These are phyloP conservation scores for Aspergillus fumigatus DNA, from an alignment of 2,329 filamentous ascomycete species.

Conservation along the genomic window DNA sequence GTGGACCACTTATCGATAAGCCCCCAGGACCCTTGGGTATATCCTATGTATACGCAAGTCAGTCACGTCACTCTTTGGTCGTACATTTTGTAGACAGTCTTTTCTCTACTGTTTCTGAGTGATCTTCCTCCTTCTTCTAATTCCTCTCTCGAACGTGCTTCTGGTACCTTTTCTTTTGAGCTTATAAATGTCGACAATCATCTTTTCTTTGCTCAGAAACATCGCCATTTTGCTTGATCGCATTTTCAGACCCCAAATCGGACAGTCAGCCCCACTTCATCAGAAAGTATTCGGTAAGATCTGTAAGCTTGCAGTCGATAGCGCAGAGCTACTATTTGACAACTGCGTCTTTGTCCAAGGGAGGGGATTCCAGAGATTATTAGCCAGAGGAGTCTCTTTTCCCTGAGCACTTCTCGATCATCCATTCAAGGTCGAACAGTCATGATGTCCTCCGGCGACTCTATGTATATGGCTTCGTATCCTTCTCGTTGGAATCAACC, in stretches of 20 bases:
- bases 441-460: conserved; percentile 17
- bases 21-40: conserved; percentile 25
- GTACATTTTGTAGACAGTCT: conserved; percentile 2
- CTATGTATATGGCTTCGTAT: conserved; percentile 18
- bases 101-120: neutral
- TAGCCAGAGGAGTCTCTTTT: neutral
- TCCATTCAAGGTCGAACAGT: neutral
- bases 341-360: conserved; percentile 12
- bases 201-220: neutral
- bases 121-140: neutral
- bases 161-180: neutral
- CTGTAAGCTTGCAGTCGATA: conserved; percentile 11
- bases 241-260: conserved; percentile 2
- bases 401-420: conserved; percentile 1
- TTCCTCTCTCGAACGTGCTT: neutral
- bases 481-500: conserved; percentile 16
- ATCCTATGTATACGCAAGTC: conserved; percentile 22
- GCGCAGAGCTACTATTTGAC: conserved; percentile 12
- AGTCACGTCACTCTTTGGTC: conserved; percentile 19
- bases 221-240: neutral
- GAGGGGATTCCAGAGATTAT: neutral
- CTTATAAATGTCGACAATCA: neutral
- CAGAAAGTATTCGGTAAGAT: conserved; percentile 2
- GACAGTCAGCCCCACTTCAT: conserved; percentile 10
- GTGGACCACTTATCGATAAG: conserved; percentile 20